Conservation (phyloP, 495 filamentous ascomycete species). For the Apodospora peruviana region DNA sequence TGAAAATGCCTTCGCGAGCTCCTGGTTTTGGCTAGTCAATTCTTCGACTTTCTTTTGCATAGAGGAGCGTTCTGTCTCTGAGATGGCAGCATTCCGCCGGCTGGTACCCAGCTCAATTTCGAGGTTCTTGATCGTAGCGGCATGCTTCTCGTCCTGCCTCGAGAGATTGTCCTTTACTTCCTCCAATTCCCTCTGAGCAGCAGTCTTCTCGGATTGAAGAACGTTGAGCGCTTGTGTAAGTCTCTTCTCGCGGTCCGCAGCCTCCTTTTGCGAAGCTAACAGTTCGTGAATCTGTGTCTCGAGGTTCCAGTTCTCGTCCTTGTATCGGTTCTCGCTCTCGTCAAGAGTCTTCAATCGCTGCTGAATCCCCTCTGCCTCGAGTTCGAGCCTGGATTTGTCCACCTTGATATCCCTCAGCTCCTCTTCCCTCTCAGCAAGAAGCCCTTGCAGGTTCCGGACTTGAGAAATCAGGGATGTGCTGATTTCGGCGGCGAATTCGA, state of each 20-base stretch:
- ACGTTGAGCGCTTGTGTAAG: conserved; percentile 64
- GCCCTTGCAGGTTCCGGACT: conserved; percentile 77
- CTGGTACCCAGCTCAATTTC: conserved; percentile 80
- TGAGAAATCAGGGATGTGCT: conserved; percentile 85
- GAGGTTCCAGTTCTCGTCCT: conserved; percentile 96
- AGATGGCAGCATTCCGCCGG: conserved; percentile 65
- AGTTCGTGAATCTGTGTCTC: conserved; percentile 85
- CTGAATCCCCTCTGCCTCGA: conserved; percentile 71
- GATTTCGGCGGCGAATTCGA: conserved; percentile 94
- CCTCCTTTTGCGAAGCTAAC: conserved; percentile 60
- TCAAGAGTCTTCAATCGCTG: conserved; percentile 76
- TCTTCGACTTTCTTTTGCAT: conserved; percentile 83
- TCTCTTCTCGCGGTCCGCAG: conserved; percentile 71
- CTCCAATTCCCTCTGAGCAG: conserved; percentile 76
- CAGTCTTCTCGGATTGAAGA: conserved; percentile 67
- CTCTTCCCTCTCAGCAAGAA: conserved; percentile 83
- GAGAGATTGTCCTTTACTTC: conserved; percentile 73
- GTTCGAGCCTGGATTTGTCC: conserved; percentile 72
- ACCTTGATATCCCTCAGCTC: conserved; percentile 64
- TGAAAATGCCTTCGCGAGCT: conserved; percentile 70
- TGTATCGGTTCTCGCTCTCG: conserved; percentile 90
- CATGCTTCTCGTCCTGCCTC: conserved; percentile 76
- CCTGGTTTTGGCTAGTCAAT: conserved; percentile 77
- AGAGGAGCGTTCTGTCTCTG: conserved; percentile 65
- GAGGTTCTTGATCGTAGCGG: conserved; percentile 67